Conservation (phyloP, 1,139 yeast genomes). For the Pneumocystis canis region DNA sequence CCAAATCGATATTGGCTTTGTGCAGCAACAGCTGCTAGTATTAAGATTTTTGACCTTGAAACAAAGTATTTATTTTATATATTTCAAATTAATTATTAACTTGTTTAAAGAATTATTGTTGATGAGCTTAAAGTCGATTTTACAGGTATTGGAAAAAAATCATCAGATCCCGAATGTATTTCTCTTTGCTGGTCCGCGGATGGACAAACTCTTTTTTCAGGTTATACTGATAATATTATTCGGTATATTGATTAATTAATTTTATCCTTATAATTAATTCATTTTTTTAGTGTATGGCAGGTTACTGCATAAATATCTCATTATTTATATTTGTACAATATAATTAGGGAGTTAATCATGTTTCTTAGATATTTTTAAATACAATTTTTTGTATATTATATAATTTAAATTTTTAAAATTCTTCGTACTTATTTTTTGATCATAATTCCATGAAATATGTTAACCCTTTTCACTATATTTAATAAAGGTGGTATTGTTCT, state of each 20-base stretch:
- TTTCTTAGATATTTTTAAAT: background rate
- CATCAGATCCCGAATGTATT: constrained; percentile 96
- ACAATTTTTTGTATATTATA: background rate
- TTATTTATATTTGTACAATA: background rate
- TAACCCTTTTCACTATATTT: constrained; percentile 43
- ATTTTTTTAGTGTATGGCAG: background rate
- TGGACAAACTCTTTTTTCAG: constrained; percentile 98
- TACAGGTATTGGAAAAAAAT: constrained; percentile 65
- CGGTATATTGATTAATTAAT: background rate
- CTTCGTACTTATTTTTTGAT: background rate
- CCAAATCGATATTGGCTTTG: constrained; percentile 99
- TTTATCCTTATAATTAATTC: background rate
- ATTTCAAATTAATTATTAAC: background rate
- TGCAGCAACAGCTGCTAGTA: constrained; percentile 97
- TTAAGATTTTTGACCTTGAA: constrained; percentile 97
- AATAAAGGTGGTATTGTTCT: constrained; percentile 44
- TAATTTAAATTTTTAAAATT: background rate
- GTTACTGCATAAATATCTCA: background rate
- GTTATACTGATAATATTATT: constrained; percentile 92
- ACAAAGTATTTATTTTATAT: constrained; percentile 27
- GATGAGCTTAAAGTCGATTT: constrained; percentile 99
- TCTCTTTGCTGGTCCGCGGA: constrained; percentile 99
- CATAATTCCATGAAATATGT: constrained; percentile 26
- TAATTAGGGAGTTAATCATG: background rate
- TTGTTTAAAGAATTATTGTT: constrained; percentile 51